Evolutionary conservation across 1,139 yeast genomes (phyloP), one percentile per base, ranked within the genome.

Genomic region (Lodderomyces metapsilosis): DNA sequence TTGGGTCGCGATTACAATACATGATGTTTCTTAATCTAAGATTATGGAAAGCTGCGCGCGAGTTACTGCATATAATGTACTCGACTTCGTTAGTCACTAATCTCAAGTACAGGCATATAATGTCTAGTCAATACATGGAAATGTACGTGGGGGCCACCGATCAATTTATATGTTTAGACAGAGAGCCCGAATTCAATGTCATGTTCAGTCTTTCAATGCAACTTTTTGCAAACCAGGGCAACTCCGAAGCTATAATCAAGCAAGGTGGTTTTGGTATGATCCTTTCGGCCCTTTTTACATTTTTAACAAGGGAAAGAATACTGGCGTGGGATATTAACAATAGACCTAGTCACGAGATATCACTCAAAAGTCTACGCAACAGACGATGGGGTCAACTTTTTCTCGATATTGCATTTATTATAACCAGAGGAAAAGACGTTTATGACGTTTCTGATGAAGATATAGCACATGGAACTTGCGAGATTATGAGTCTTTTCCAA

Each of bases 361-460:
- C 71, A 0, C 61, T 75, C 47, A 58, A 62, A 23, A 71, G 84
- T 46, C 71, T 89, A 51, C 84, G 84, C 49, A 88, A 86, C 54
- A 71, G 96, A 48, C 74, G 91, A 49, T 84, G 94, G 76, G 88
- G 92, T 16, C 95, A 88, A 52, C 75, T 88, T 2, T 84, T 91
- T 54, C 84, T 85, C 48, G 98, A 92, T 59, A 68, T 89, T 43
- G 88, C 92, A 33, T 87, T 86, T 52, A 73, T 89, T 22, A 64
- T 91, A 44, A 80, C 85, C 41, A 73, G 95, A 46, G 86, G 87
- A 43, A 75, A 79, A 10, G 76, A 78, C 27, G 73, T 79, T 2
- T 65, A 66, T 27, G 54, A 65, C 4, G 59, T 68, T 2, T 51
- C 70, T 15, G 58, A 66, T 0, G 54, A 57, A 22, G 65, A 63